A percentile compares a stretch with the other conserved stretches of the same genome.
Evolutionary conservation across 202 grass and related monocot species (phyloP).

Genomic region (Brachypodium distachyon): DNA sequence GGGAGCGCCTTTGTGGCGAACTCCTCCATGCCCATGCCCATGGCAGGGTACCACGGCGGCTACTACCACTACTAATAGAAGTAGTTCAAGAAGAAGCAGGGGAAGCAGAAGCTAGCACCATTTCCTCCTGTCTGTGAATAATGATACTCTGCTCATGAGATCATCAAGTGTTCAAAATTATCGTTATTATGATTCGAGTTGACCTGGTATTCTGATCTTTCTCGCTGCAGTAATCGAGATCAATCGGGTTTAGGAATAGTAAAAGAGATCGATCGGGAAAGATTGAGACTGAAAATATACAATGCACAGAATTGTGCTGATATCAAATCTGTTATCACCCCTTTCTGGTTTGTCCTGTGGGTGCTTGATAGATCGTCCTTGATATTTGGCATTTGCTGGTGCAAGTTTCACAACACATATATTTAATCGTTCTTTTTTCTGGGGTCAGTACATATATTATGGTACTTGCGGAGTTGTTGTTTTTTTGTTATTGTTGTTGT

Average conservation of each 20-base stretch:
- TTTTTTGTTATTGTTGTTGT: no score
- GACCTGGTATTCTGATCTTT: background rate
- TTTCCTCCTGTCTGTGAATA: slow-evolving; percentile 10
- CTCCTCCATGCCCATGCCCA: slow-evolving; percentile 18
- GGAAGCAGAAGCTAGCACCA: background rate
- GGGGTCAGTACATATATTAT: no score
- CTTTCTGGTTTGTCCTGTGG: no score
- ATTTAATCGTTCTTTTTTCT: no score
- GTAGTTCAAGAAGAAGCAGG: background rate
- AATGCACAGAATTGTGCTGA: no score
- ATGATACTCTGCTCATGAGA: background rate
- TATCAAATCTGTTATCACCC: background rate
- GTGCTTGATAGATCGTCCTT: background rate
- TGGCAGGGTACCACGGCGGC: slow-evolving; percentile 40
- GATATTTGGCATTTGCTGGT: background rate
- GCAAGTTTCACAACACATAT: no score
- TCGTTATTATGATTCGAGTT: background rate
- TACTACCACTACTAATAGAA: slow-evolving; percentile 47
- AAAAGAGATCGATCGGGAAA: background rate
- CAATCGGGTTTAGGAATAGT: background rate
- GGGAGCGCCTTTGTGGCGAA: slow-evolving; percentile 17
- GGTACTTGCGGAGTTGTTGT: no score
- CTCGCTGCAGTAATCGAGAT: background rate
- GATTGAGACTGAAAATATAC: no score
- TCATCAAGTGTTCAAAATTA: background rate